Evolutionary conservation across 2,329 filamentous ascomycete genomes (phyloP).

Genomic region (Thelonectria olida): DNA sequence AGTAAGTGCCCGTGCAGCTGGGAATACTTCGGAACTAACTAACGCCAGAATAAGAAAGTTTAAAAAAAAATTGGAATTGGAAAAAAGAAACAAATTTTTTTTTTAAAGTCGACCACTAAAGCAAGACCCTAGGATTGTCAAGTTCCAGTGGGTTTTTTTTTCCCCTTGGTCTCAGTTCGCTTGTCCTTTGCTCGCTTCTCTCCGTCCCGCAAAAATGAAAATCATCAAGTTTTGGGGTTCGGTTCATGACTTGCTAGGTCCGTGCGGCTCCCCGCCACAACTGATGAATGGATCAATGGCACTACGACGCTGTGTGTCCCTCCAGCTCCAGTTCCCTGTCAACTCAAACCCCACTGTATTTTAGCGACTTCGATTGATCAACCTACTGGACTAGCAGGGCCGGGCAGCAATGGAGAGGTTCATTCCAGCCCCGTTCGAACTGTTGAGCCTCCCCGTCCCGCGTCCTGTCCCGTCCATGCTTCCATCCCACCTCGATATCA

Average conservation of each 20-base stretch:
- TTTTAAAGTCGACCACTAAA: neutral
- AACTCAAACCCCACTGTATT: slow-evolving; percentile 13
- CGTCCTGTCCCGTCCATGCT: slow-evolving; percentile 1
- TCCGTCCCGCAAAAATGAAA: neutral
- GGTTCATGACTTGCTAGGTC: neutral
- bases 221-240: neutral
- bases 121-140: neutral
- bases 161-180: neutral
- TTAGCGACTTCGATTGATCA: slow-evolving; percentile 8
- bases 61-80: neutral
- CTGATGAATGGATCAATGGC: neutral
- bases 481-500: neutral
- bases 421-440: no score
- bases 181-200: neutral
- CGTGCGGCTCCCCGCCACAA: neutral
- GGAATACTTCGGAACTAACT: slow-evolving; percentile 28
- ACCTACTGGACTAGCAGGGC: no score
- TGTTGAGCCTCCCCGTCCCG: neutral
- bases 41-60: neutral
- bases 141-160: slow-evolving; percentile 6
- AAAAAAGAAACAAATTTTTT: slow-evolving; percentile 9
- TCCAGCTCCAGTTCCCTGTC: neutral
- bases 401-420: no score
- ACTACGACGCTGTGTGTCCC: neutral
- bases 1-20: neutral